These are phyloP conservation scores for Candida patagonica DNA, from an alignment of 805 yeast species.

Conservation along the genomic window DNA sequence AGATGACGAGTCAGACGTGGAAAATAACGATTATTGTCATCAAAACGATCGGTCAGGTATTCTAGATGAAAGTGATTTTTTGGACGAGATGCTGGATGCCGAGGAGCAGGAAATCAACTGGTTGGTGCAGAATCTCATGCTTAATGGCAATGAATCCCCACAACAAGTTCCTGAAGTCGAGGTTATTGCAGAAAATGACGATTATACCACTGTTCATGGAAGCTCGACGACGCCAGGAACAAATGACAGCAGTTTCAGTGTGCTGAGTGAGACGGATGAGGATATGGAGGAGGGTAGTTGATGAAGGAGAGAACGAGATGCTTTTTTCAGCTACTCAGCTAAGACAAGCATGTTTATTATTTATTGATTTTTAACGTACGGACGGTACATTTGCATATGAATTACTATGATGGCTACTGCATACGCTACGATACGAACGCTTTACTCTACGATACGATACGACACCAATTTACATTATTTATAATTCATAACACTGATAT, in stretches of 20 bases:
- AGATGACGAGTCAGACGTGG: not conserved
- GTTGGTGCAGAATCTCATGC: not conserved
- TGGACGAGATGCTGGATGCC: constrained; percentile 1
- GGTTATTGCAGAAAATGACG: not conserved
- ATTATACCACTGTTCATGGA: not conserved
- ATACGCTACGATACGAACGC: too few species aligned
- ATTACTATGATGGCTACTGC: too few species aligned
- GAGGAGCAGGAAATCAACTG: constrained; percentile 1
- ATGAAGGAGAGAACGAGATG: too few species aligned
- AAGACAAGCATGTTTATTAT: too few species aligned
- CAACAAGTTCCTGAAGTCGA: not conserved
- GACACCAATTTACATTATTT: too few species aligned
- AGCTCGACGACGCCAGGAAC: constrained; percentile 1
- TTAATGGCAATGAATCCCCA: not conserved
- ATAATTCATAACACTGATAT: too few species aligned
- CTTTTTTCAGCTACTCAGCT: too few species aligned
- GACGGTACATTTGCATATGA: too few species aligned
- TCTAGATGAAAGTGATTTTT: not conserved
- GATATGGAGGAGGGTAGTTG: not conserved
- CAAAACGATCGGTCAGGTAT: not conserved
- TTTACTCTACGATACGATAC: too few species aligned
- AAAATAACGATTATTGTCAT: constrained; percentile 1
- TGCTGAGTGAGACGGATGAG: not conserved
- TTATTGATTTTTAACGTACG: too few species aligned
- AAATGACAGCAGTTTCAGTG: not conserved